Evolutionary conservation across 106 monocot species (phyloP), one percentile per base, ranked within the genome.

Genomic region (Dactylorhiza incarnata): DNA sequence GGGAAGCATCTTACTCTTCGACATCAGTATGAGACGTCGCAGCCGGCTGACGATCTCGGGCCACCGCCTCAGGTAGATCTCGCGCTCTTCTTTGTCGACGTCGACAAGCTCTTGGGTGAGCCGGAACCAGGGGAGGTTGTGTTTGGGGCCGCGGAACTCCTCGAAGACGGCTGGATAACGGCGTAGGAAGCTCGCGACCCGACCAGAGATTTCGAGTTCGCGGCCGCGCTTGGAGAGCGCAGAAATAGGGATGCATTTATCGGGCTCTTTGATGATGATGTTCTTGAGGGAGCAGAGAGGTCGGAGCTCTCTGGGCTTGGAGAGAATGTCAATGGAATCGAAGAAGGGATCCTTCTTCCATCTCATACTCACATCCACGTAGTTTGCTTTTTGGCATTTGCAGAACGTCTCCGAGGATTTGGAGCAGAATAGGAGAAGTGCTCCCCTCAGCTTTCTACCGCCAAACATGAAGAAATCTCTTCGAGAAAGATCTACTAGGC

Each of bases 111-210:
- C 81, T 2, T 13, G 68, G 16, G 91, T 91, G 49, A 91, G 95
- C 49, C 75, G 83, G 84, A 95, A 95, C 91, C 91, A 91, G 25
- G 95, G 95, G 48, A 83, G 85, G 66, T 82, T 87, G 70, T 89
- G 46, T 23, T 83, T 68, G 22, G 91, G 89, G 5, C 89, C 94
- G 5, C 73, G 47, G 83, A 80, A 92, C 83, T 92, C 91, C 48
- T 87, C 81, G 78, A 95, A 95, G 55, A 89, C 65, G 23, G 95
- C 82, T 2, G 95, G 95, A 75, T 83, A 89, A 8, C 72, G 68
- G 25, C 86, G 70, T 25, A 86, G 78, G 49, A 86, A 86, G 29
- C 68, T 24, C n/a, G 81, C 81, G 8, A 85, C 81, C 5, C 82
- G 73, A 74, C 83, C 82, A 3, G 85, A 78, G 52, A 78, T 78